These are phyloP conservation scores for Exsudoporus frostii DNA, from an alignment of 768 basidiomycete genomes.

Conservation along the genomic window DNA sequence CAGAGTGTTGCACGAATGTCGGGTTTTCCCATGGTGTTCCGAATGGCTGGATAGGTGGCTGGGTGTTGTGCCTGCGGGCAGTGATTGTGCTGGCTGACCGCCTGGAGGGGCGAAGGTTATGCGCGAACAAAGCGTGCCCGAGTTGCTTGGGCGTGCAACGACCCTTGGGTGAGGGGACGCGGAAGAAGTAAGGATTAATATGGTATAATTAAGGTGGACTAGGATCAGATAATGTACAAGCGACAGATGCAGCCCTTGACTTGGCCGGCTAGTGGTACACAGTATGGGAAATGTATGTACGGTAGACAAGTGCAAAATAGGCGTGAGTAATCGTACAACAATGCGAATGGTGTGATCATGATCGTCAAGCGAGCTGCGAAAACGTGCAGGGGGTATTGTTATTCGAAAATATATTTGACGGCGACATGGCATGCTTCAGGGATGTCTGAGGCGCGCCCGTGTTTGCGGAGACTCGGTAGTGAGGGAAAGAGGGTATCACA, in stretches of 20 bases:
- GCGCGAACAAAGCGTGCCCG: not conserved
- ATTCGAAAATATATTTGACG: slow-evolving; percentile 73
- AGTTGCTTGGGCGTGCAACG: not conserved
- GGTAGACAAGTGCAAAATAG: slow-evolving; percentile 26
- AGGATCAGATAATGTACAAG: slow-evolving; percentile 30
- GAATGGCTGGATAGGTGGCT: not conserved
- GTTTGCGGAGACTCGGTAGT: slow-evolving; percentile 55
- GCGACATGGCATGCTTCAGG: slow-evolving; percentile 71
- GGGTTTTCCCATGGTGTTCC: slow-evolving; percentile 10
- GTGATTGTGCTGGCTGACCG: not conserved
- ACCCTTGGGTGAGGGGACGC: slow-evolving; percentile 1
- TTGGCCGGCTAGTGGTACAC: slow-evolving; percentile 11
- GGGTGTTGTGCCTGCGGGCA: not conserved
- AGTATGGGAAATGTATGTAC: slow-evolving; percentile 27
- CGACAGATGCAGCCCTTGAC: slow-evolving; percentile 17
- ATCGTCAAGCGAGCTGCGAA: slow-evolving; percentile 8
- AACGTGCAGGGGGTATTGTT: slow-evolving; percentile 3
- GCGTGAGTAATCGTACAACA: slow-evolving; percentile 30
- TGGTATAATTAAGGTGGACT: slow-evolving; percentile 33
- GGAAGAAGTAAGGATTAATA: slow-evolving; percentile 28
- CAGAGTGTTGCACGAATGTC: not conserved
- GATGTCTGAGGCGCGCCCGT: slow-evolving; percentile 50
- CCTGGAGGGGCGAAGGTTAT: not conserved
- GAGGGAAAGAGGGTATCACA: slow-evolving; percentile 68
- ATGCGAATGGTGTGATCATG: slow-evolving; percentile 21